These are phyloP conservation scores for Fusarium armeniacum DNA, from an alignment of 2,329 filamentous ascomycete genomes.

Conservation along the genomic window DNA sequence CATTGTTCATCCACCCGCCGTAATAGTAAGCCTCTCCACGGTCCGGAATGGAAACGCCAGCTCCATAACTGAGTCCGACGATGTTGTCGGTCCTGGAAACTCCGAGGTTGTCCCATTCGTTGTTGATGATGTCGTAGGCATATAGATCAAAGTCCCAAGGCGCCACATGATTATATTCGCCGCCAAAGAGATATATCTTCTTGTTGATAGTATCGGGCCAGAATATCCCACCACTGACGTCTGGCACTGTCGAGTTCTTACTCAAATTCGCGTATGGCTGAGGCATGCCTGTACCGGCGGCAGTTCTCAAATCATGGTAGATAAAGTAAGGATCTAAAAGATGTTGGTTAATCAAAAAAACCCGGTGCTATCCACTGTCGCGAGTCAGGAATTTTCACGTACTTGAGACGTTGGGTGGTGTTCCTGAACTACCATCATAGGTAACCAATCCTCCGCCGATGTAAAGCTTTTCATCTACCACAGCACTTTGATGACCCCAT, in stretches of 20 bases:
- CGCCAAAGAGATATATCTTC: slow-evolving; percentile 73
- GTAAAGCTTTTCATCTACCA: slow-evolving; percentile 71
- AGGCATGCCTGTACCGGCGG: slow-evolving; percentile 62
- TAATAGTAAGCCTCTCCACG: slow-evolving; percentile 72
- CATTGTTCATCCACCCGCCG: slow-evolving; percentile 72
- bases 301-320: slow-evolving; percentile 68
- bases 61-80: slow-evolving; percentile 67
- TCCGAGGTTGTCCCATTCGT: slow-evolving; percentile 67
- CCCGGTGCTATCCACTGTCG: not conserved
- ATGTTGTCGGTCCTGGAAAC: slow-evolving; percentile 56
- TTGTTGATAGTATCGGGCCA: slow-evolving; percentile 75
- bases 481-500: slow-evolving; percentile 71
- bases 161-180: slow-evolving; percentile 65
- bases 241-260: slow-evolving; percentile 70
- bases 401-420: slow-evolving; percentile 70
- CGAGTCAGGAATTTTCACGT: slow-evolving; percentile 48
- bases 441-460: slow-evolving; percentile 73
- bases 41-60: slow-evolving; percentile 67
- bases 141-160: slow-evolving; percentile 66
- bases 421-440: slow-evolving; percentile 64
- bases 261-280: slow-evolving; percentile 68
- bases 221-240: slow-evolving; percentile 60
- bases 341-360: slow-evolving; percentile 18
- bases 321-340: slow-evolving; percentile 56
- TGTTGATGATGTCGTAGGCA: slow-evolving; percentile 69